Conservation (phyloP, 495 filamentous ascomycete species). For the Penicillium lagena region DNA sequence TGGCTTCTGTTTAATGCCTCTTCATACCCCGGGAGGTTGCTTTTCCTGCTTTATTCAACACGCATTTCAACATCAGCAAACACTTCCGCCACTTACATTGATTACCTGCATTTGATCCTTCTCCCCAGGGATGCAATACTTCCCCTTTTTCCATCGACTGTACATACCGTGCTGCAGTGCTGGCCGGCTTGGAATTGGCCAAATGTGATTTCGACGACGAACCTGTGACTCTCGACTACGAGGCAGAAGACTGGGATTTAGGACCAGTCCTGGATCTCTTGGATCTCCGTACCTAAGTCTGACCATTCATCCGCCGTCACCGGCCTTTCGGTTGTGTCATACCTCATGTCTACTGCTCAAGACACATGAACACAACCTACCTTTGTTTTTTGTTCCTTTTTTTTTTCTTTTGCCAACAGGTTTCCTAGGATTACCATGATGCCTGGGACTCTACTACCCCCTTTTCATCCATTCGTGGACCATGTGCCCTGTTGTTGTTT, state of each 20-base stretch:
- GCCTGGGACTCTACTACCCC: no score
- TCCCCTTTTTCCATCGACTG: conserved; percentile 6
- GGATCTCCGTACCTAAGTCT: no score
- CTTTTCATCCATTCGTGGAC: no score
- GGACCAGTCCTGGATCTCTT: no score
- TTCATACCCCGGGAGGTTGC: neutral
- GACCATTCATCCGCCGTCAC: no score
- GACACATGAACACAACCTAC: conserved; percentile 2
- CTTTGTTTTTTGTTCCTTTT: neutral
- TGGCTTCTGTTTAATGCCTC: no score
- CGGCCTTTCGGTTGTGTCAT: no score
- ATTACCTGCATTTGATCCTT: conserved; percentile 4
- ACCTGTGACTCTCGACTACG: no score
- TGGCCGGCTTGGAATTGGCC: neutral
- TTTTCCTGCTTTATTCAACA: neutral
- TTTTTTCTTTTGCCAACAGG: neutral
- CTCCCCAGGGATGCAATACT: neutral
- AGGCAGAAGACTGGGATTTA: no score
- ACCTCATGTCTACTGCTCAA: neutral
- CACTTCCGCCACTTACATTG: conserved; percentile 1
- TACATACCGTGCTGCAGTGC: conserved; percentile 11
- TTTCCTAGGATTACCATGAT: no score
- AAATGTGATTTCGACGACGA: neutral
- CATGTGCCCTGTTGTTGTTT: neutral
- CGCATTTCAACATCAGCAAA: conserved; percentile 3